A percentile compares a stretch with the other conserved stretches of the same genome.
Evolutionary conservation across 2,329 filamentous ascomycete genomes (phyloP).

Genomic region (Penicillium sp.): DNA sequence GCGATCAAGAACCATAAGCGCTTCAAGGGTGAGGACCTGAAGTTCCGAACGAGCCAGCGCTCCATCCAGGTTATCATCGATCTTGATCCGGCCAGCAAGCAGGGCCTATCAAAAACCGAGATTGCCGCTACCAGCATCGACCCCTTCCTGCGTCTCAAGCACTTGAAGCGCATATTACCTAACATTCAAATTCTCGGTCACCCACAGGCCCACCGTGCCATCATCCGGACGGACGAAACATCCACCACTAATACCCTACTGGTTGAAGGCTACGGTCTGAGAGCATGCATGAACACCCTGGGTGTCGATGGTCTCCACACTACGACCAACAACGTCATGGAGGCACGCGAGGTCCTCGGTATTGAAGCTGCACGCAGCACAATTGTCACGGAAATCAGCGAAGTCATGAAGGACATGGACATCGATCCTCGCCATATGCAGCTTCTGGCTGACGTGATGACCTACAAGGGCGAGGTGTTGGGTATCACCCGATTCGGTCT

Average conservation of each 20-base stretch:
- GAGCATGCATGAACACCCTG: conserved; percentile 85
- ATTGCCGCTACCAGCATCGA: conserved; percentile 41
- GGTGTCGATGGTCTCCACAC: conserved; percentile 75
- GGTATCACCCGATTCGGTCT: conserved; percentile 96
- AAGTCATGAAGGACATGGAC: conserved; percentile 88
- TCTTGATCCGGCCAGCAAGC: conserved; percentile 33
- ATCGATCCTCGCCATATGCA: conserved; percentile 99
- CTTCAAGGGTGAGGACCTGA: conserved; percentile 62
- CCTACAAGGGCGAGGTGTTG: conserved; percentile 93
- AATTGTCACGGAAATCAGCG: conserved; percentile 80
- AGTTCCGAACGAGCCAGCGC: conserved; percentile 46
- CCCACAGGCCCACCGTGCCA: conserved; percentile 74
- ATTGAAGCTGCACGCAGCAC: conserved; percentile 90
- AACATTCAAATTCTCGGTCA: conserved; percentile 86
- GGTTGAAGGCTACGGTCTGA: conserved; percentile 91
- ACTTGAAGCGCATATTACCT: conserved; percentile 75
- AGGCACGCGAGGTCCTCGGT: conserved; percentile 77
- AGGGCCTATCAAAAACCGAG: conserved; percentile 39
- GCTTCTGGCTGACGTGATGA: conserved; percentile 95
- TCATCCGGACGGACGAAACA: conserved; percentile 75
- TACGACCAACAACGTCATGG: conserved; percentile 82
- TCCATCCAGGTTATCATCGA: conserved; percentile 70
- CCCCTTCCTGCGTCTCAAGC: conserved; percentile 63
- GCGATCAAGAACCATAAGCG: conserved; percentile 79
- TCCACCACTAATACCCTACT: conserved; percentile 66